Percentiles rank a stretch among this genome's conserved stretches.
phyloP scores from a whole-genome alignment of 257 asterid genomes.

The Plantago major region DNA sequence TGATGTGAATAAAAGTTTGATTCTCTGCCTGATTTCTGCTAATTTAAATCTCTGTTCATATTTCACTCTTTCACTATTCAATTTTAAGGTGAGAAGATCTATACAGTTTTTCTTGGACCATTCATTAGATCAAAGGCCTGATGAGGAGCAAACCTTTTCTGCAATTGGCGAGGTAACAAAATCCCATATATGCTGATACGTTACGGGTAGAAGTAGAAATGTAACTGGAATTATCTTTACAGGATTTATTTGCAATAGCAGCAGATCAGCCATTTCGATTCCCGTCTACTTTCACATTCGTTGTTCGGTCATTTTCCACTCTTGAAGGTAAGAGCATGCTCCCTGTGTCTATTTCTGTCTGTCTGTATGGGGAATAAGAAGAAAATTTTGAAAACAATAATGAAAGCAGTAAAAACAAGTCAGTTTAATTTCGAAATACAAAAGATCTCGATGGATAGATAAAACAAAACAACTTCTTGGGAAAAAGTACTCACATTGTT shows the following conservation, averaged over 20 bases:
- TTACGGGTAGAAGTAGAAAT: neutral
- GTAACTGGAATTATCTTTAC: conserved; percentile 18
- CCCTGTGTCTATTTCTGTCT: conserved; percentile 5
- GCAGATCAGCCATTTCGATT: conserved; percentile 97
- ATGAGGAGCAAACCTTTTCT: conserved; percentile 81
- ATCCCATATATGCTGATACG: neutral
- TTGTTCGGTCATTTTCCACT: conserved; percentile 98
- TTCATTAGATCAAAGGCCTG: conserved; percentile 73
- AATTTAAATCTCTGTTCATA: neutral
- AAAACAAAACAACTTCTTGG: too few species aligned
- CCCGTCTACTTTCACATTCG: conserved; percentile 98
- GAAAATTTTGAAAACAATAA: too few species aligned
- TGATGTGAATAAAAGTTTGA: neutral
- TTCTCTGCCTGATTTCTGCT: neutral
- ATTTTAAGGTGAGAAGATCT: conserved; percentile 81
- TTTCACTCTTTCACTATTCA: neutral
- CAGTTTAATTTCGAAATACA: too few species aligned
- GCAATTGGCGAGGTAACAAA: conserved; percentile 93
- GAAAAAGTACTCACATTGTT: too few species aligned
- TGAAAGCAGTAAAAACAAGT: too few species aligned
- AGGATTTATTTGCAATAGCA: conserved; percentile 86
- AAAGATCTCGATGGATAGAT: too few species aligned
- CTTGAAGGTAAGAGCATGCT: conserved; percentile 73
- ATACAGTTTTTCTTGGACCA: conserved; percentile 91
- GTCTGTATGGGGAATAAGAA: too few species aligned